Evolutionary conservation across 106 monocot species (phyloP), one percentile per base, ranked within the genome.

Genomic region (Dioscorea alata): DNA sequence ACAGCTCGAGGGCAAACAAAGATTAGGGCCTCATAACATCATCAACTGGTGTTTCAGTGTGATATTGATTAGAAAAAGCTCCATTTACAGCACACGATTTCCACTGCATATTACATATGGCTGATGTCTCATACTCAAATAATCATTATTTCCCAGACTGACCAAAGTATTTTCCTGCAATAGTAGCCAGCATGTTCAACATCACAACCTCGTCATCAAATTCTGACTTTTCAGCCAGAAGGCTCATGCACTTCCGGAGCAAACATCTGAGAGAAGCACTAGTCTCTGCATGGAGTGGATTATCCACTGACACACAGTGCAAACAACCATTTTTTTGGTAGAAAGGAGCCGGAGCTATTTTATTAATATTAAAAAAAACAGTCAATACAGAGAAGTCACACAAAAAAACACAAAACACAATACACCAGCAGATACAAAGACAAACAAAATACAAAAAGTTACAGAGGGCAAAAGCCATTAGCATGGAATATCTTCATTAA

Each of bases 321-420:
- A 69, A 79, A 92, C 42, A 99, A 64, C 97, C 92, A 99, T 32
- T 79, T n/a, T n/a, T n/a, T n/a, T n/a, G n/a, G n/a, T n/a, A n/a
- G n/a, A n/a, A n/a, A n/a, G n/a, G n/a, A n/a, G n/a, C n/a, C n/a
- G n/a, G n/a, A n/a, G n/a, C n/a, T n/a, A n/a, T n/a, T n/a, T n/a
- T n/a, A n/a, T n/a, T n/a, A n/a, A n/a, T n/a, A n/a, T n/a, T n/a
- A n/a, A n/a, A n/a, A n/a, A n/a, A n/a, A n/a, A n/a, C n/a, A n/a
- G n/a, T n/a, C n/a, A n/a, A n/a, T n/a, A n/a, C n/a, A n/a, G n/a
- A n/a, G n/a, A n/a, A n/a, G n/a, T n/a, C n/a, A n/a, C n/a, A n/a
- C n/a, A n/a, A n/a, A n/a, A n/a, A n/a, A n/a, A n/a, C n/a, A n/a
- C n/a, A n/a, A n/a, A n/a, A n/a, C n/a, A n/a, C n/a, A n/a, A n/a